Evolutionary conservation across 2,329 filamentous ascomycete species (phyloP).

Genomic region (Fusarium illudens): DNA sequence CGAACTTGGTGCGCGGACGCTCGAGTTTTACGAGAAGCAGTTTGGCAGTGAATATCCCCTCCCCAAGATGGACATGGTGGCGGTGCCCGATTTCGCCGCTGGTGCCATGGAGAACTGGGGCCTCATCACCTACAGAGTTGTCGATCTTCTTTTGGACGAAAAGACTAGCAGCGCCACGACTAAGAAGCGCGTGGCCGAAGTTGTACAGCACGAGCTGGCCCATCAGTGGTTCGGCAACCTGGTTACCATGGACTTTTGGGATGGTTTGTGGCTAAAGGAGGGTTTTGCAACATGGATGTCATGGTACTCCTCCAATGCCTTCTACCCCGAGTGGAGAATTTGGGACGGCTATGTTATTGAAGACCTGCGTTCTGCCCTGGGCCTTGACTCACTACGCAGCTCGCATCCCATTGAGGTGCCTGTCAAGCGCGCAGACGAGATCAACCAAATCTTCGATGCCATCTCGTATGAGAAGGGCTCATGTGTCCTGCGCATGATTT

Average conservation of each 20-base stretch:
- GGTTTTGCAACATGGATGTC: slow-evolving; percentile 73
- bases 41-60: slow-evolving; percentile 80
- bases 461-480: slow-evolving; percentile 98
- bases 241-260: slow-evolving; percentile 99
- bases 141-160: slow-evolving; percentile 84
- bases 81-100: slow-evolving; percentile 93
- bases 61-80: slow-evolving; percentile 61
- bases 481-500: slow-evolving; percentile 96
- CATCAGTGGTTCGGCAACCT: slow-evolving; percentile 99
- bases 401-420: slow-evolving; percentile 97
- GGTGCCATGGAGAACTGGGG: slow-evolving; percentile 99
- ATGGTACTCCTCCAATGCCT: slow-evolving; percentile 85
- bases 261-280: slow-evolving; percentile 95
- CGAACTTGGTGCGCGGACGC: slow-evolving; percentile 85
- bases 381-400: slow-evolving; percentile 89
- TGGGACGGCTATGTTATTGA: slow-evolving; percentile 97
- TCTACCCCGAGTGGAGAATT: slow-evolving; percentile 98
- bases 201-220: slow-evolving; percentile 95
- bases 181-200: slow-evolving; percentile 93
- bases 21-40: slow-evolving; percentile 94
- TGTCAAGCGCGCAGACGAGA: slow-evolving; percentile 92
- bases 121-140: slow-evolving; percentile 91
- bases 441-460: slow-evolving; percentile 98
- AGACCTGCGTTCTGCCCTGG: slow-evolving; percentile 86
- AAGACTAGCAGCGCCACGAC: slow-evolving; percentile 88